Evolutionary conservation across 2,329 filamentous ascomycete species (phyloP).

Genomic region (Plenodomus lindquistii): DNA sequence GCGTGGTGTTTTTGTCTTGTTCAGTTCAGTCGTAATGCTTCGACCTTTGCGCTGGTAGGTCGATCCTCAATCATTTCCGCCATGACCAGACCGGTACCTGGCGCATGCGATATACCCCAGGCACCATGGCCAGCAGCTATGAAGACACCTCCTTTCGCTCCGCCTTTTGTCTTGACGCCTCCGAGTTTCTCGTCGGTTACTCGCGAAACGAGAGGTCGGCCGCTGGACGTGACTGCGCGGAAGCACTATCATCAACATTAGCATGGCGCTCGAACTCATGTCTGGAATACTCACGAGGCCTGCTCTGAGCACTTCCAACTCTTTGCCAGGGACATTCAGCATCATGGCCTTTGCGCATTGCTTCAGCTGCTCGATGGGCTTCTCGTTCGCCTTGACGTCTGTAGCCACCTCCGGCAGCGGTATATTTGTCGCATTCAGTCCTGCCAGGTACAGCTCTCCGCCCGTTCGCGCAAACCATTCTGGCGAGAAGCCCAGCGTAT

Average conservation of each 20-base stretch:
- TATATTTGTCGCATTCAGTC: constrained; percentile 66
- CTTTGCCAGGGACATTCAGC: constrained; percentile 49
- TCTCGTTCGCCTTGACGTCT: constrained; percentile 52
- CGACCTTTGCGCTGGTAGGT: constrained; percentile 63
- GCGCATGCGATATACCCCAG: constrained; percentile 63
- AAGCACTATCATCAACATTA: constrained; percentile 59
- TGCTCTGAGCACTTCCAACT: constrained; percentile 66
- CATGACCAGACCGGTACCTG: constrained; percentile 73
- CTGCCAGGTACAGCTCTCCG: constrained; percentile 73
- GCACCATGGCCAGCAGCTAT: constrained; percentile 74
- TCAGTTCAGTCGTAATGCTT: constrained; percentile 48
- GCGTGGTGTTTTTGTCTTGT: neutral
- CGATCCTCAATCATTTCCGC: constrained; percentile 69
- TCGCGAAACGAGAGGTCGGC: constrained; percentile 65
- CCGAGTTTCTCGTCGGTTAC: constrained; percentile 63
- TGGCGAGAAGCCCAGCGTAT: constrained; percentile 63
- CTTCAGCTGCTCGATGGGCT: constrained; percentile 56
- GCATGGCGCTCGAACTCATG: neutral
- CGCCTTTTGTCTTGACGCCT: constrained; percentile 48
- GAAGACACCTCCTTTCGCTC: constrained; percentile 65
- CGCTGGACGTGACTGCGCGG: constrained; percentile 67
- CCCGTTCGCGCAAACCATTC: constrained; percentile 71
- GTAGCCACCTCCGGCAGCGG: constrained; percentile 63
- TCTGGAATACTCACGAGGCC: constrained; percentile 51
- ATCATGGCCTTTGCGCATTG: constrained; percentile 56